These are phyloP conservation scores for Rhazya stricta DNA, from an alignment of 257 asterid genomes.

Conservation along the genomic window DNA sequence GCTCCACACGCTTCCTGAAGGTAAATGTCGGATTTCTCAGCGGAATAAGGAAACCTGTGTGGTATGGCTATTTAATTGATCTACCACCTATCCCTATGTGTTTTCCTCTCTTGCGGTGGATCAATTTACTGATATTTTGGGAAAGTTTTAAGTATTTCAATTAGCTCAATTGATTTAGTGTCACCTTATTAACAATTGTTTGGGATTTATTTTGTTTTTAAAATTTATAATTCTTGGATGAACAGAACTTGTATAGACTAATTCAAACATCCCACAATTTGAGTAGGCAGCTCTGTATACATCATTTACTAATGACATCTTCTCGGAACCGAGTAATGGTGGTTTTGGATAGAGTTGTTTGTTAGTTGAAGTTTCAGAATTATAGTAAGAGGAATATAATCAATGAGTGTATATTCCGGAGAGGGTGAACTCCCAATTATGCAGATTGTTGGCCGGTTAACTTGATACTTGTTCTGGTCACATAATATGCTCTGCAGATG, in stretches of 20 bases:
- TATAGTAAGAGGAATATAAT: not conserved
- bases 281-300: not conserved
- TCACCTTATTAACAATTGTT: not conserved
- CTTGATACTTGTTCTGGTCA: not conserved
- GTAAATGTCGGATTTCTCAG: constrained; percentile 32
- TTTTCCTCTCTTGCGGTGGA: not conserved
- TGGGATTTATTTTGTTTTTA: not conserved
- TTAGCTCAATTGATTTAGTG: not conserved
- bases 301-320: not conserved
- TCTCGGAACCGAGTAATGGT: not conserved
- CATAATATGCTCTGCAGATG: not conserved
- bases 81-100: not conserved
- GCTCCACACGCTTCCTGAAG: constrained; percentile 71
- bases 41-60: constrained; percentile 16
- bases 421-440: not conserved
- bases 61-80: not conserved
- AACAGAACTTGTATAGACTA: constrained; percentile 2
- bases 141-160: not conserved
- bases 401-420: not conserved
- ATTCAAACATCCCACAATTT: not conserved
- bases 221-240: not conserved
- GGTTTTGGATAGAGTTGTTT: not conserved
- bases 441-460: not conserved
- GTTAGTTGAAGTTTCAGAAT: not conserved
- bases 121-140: not conserved